phyloP scores from a whole-genome alignment of 192 early-diverging fungal species.

The Helicostylum pulchrum region DNA sequence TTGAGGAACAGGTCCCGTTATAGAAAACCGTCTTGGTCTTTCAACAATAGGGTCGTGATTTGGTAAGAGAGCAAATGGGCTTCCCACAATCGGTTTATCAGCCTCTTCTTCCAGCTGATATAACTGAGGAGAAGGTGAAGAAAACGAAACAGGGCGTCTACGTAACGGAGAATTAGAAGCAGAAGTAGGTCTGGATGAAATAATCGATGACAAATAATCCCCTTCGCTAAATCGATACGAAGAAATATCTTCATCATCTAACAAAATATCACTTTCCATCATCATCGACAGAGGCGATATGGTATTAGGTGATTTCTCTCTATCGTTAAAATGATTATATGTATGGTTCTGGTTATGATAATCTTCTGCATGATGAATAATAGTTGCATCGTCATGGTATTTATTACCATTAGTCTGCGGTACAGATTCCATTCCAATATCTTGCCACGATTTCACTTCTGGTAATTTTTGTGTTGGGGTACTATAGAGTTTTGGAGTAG shows the following conservation, averaged over 20 bases:
- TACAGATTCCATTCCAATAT: conserved; percentile 7
- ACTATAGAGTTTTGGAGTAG: conserved; percentile 1
- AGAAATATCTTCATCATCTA: not conserved
- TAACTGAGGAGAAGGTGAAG: not conserved
- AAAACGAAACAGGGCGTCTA: not conserved
- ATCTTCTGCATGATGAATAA: not conserved
- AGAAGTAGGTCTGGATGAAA: conserved; percentile 9
- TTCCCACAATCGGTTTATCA: not conserved
- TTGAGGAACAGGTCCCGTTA: not conserved
- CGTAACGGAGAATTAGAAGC: not conserved
- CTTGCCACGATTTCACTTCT: conserved; percentile 7
- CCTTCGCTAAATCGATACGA: conserved; percentile 5
- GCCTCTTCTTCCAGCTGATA: too few relatives aligned
- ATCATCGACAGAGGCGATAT: conserved; percentile 2
- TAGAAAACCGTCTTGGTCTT: not conserved
- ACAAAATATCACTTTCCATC: too few relatives aligned
- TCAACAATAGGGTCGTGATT: conserved; percentile 3
- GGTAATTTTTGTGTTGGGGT: conserved; percentile 8
- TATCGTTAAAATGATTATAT: not conserved
- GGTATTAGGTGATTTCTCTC: conserved; percentile 8
- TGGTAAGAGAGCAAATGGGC: not conserved
- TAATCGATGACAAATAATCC: not conserved
- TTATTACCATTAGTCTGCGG: not conserved
- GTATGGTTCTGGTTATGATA: too few relatives aligned
- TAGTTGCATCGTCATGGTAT: not conserved